Conservation (phyloP, 768 basidiomycete genomes). For the Tulasnella sp. region DNA sequence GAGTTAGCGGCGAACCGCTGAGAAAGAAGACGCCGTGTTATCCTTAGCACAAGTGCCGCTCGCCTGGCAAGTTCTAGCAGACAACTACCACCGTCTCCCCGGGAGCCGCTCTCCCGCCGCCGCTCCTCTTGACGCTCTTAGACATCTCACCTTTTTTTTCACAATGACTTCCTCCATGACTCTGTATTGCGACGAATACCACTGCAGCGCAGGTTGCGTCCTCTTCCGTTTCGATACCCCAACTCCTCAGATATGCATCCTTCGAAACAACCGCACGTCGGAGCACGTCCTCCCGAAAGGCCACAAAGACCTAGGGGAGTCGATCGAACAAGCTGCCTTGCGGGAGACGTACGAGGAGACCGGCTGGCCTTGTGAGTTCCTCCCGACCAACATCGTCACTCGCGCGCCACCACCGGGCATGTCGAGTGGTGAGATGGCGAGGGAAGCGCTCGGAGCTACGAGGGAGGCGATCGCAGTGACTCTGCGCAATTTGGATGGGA, state of each 20-base stretch:
- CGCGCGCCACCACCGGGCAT: slow-evolving; percentile 51
- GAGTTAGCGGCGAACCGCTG: background rate
- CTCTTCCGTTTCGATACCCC: slow-evolving; percentile 25
- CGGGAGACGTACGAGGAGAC: slow-evolving; percentile 67
- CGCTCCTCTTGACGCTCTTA: background rate
- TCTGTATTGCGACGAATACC: slow-evolving; percentile 26
- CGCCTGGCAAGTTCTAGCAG: background rate
- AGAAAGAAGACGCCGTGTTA: slow-evolving; percentile 4
- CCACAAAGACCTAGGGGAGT: slow-evolving; percentile 48
- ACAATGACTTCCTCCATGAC: slow-evolving; percentile 18
- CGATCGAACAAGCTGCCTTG: slow-evolving; percentile 49
- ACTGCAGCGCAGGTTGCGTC: slow-evolving; percentile 25
- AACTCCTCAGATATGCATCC: slow-evolving; percentile 35
- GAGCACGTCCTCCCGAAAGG: slow-evolving; percentile 57
- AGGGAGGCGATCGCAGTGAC: slow-evolving; percentile 28
- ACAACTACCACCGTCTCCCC: slow-evolving; percentile 6
- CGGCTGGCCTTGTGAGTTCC: slow-evolving; percentile 52
- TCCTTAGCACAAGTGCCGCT: background rate
- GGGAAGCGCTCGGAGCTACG: slow-evolving; percentile 15
- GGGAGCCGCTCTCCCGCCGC: slow-evolving; percentile 7
- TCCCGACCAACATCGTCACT: slow-evolving; percentile 52
- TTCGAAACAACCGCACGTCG: slow-evolving; percentile 36
- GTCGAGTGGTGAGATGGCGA: slow-evolving; percentile 33
- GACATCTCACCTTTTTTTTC: background rate
- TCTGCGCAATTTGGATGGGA: slow-evolving; percentile 17